Percentiles rank a stretch among this genome's conserved stretches.
Conservation (phyloP, 352 stramenopile species). For the Phytophthora nicotianae region DNA sequence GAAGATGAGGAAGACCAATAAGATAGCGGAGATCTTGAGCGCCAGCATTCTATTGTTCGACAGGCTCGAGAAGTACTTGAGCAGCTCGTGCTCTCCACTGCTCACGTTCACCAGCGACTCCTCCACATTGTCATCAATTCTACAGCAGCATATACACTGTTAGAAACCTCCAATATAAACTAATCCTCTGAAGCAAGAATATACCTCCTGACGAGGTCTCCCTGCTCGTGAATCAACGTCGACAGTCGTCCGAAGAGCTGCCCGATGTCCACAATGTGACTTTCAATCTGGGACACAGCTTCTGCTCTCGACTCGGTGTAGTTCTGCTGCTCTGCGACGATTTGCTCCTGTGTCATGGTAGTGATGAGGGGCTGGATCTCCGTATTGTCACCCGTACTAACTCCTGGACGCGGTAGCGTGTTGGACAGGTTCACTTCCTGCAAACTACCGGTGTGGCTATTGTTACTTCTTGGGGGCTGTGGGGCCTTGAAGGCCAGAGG, state of each 20-base stretch:
- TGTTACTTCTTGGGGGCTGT: conserved; percentile 33
- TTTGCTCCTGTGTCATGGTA: conserved; percentile 74
- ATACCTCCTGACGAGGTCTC: conserved; percentile 80
- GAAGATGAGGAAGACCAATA: conserved; percentile 89
- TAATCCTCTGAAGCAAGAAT: not conserved
- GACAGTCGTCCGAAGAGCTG: conserved; percentile 84
- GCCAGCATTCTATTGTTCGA: conserved; percentile 89
- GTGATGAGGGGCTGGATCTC: conserved; percentile 79
- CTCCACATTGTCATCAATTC: conserved; percentile 88
- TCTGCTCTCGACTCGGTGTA: conserved; percentile 78
- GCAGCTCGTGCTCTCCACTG: conserved; percentile 79
- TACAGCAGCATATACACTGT: conserved; percentile 33
- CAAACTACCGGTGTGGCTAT: conserved; percentile 33
- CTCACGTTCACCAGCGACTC: conserved; percentile 78
- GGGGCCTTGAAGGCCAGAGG: conserved; percentile 72
- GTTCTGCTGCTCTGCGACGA: conserved; percentile 78
- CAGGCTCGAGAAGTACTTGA: conserved; percentile 86
- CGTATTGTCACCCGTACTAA: conserved; percentile 19
- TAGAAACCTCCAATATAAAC: not conserved
- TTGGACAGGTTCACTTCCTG: conserved; percentile 53
- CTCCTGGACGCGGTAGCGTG: conserved; percentile 59
- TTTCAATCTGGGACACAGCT: conserved; percentile 85
- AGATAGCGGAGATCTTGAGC: conserved; percentile 86
- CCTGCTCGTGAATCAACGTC: conserved; percentile 83
- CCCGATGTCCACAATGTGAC: conserved; percentile 86